These are phyloP conservation scores for Talaromyces marneffei DNA, from an alignment of 2,329 filamentous ascomycete genomes.

Conservation along the genomic window DNA sequence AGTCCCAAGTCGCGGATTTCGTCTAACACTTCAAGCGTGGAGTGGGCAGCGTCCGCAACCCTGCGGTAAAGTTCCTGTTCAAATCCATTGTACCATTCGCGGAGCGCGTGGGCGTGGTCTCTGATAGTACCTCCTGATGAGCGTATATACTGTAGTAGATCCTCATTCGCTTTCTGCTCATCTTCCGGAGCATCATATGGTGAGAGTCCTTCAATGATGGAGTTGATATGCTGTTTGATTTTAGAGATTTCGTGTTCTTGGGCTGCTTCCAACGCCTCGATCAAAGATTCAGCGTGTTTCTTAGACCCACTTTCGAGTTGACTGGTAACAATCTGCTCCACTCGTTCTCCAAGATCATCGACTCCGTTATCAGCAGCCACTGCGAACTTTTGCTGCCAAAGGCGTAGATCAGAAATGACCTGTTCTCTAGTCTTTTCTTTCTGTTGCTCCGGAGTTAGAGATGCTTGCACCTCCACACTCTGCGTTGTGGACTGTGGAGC, in stretches of 20 bases:
- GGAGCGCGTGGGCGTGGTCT: constrained; percentile 67
- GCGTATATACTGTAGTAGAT: constrained; percentile 54
- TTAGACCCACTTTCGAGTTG: constrained; percentile 61
- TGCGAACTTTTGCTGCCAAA: constrained; percentile 85
- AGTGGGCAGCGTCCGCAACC: constrained; percentile 67
- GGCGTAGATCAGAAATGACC: constrained; percentile 70
- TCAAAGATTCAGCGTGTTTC: constrained; percentile 42
- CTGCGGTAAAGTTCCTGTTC: constrained; percentile 63
- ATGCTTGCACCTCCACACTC: constrained; percentile 22
- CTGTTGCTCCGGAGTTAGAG: constrained; percentile 42
- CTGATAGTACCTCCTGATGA: constrained; percentile 67
- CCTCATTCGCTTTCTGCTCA: constrained; percentile 47
- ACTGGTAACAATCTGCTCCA: constrained; percentile 65
- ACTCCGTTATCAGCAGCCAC: constrained; percentile 77
- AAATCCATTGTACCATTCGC: constrained; percentile 69
- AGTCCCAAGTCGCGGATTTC: constrained; percentile 76
- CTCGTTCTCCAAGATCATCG: constrained; percentile 59
- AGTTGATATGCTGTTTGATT: constrained; percentile 63
- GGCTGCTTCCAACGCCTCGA: constrained; percentile 63
- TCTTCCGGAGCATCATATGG: constrained; percentile 51
- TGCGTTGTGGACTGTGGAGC: constrained; percentile 22
- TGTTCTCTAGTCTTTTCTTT: constrained; percentile 49
- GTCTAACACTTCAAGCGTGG: constrained; percentile 76
- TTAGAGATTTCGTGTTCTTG: constrained; percentile 57
- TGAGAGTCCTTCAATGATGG: constrained; percentile 51